phyloP scores from a whole-genome alignment of 768 basidiomycete species.

The Terana coerulea region DNA sequence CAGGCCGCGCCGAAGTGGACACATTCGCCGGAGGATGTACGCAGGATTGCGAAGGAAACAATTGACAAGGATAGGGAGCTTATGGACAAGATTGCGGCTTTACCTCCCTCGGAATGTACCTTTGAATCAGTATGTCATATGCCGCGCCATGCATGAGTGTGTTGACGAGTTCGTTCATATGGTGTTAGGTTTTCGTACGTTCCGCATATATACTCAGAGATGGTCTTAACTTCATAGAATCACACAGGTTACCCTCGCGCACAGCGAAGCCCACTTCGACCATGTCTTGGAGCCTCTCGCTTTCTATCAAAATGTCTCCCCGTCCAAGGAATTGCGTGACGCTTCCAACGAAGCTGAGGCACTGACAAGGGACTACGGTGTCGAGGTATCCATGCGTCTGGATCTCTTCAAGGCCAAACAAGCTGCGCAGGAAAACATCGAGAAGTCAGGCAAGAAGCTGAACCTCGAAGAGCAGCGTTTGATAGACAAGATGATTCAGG shows the following conservation, averaged over 20 bases:
- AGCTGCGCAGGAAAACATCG: slow-evolving; percentile 65
- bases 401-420: slow-evolving; percentile 77
- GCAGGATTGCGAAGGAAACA: slow-evolving; percentile 50
- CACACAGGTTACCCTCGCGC: slow-evolving; percentile 53
- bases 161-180: too few relatives aligned
- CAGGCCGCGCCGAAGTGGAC: slow-evolving; percentile 65
- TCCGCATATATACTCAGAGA: slow-evolving; percentile 14
- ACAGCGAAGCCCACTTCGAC: slow-evolving; percentile 54
- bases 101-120: slow-evolving; percentile 52
- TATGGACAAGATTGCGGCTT: slow-evolving; percentile 56
- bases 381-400: slow-evolving; percentile 76
- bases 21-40: slow-evolving; percentile 60
- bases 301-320: slow-evolving; percentile 83
- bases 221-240: slow-evolving; percentile 10
- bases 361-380: slow-evolving; percentile 63
- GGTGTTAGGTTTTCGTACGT: slow-evolving; percentile 71
- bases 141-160: too few relatives aligned
- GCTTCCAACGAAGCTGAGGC: slow-evolving; percentile 74
- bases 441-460: slow-evolving; percentile 52
- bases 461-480: slow-evolving; percentile 67
- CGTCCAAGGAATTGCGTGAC: slow-evolving; percentile 72
- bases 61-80: slow-evolving; percentile 53
- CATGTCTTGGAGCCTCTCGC: slow-evolving; percentile 52
- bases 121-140: slow-evolving; percentile 57
- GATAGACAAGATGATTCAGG: slow-evolving; percentile 79